phyloP scores from a whole-genome alignment of 192 early-diverging fungal species.

The Dispira parvispora region DNA sequence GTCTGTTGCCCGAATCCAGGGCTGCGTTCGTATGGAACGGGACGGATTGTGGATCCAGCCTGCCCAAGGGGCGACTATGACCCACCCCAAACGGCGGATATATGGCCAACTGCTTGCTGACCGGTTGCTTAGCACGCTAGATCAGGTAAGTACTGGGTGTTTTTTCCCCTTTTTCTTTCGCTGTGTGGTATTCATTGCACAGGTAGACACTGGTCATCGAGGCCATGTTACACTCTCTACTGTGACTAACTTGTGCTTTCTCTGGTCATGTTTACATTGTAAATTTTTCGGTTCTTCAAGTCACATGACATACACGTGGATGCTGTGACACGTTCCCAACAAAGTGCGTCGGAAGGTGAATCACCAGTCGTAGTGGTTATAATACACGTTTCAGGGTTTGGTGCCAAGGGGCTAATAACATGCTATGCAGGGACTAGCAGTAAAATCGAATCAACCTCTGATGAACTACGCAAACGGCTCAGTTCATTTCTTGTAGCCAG shows the following conservation, averaged over 20 bases:
- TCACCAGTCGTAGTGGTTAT: neutral
- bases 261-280: neutral
- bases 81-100: neutral
- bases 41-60: slow-evolving; percentile 2
- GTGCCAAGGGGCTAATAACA: neutral
- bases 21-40: neutral
- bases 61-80: neutral
- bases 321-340: neutral
- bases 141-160: neutral
- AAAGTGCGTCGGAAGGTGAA: neutral
- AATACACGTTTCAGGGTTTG: neutral
- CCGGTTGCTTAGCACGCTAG: neutral
- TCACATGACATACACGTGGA: neutral
- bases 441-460: neutral
- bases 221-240: neutral
- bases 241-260: neutral
- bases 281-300: neutral
- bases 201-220: neutral
- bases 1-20: slow-evolving; percentile 2
- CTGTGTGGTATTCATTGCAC: neutral
- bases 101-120: neutral
- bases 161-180: neutral
- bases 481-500: neutral
- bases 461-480: neutral
- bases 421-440: neutral